Evolutionary conservation across 257 asterid species (phyloP), one percentile per base, ranked within the genome.

Genomic region (Solanum medicagineum): DNA sequence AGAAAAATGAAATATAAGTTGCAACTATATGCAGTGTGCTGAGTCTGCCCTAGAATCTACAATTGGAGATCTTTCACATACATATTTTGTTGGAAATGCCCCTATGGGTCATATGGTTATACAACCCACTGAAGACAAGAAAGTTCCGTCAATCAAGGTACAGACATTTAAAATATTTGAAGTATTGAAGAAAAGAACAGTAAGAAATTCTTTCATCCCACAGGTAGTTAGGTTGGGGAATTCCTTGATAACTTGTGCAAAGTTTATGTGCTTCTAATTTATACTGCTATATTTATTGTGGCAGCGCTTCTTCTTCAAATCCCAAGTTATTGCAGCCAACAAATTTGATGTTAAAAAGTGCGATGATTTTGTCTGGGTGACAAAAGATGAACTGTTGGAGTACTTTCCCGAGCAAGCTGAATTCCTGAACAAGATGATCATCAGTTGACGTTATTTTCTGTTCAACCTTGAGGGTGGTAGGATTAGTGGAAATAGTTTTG

Each of bases 291-390:
- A 54, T 14, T 47, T 82, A 57, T 44, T 70, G 77, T 87, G 84
- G 51, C 97, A 95, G 98, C 95, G 90, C 36, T 97, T 95, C 93
- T 95, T 95, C 91, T 97, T 97, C 71, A 97, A 97, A 89, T 95
- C 98, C 81, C 99, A 95, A 97, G 97, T 94, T 86, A 93, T 94
- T 5, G 95, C 93, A 9, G 73, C 93, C 85, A 88, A 88, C 93
- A 93, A 93, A 91, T 89, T 90, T 60, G 81, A 89, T 68, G 69
- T 94, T 40, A 84, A 81, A 19, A 89, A 84, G 70, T 94, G 97
- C 62, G 93, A 95, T 57, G 98, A 97, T 90, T 92, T 89, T 74
- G 92, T 88, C 44, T 97, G 99, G 99, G 98, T 90, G 81, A 94
- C 98, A 1, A 97, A 83, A 73, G 81, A 66, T 75, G 99, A 95